phyloP scores from a whole-genome alignment of 257 asterid species.

The Henckelia pumila region DNA sequence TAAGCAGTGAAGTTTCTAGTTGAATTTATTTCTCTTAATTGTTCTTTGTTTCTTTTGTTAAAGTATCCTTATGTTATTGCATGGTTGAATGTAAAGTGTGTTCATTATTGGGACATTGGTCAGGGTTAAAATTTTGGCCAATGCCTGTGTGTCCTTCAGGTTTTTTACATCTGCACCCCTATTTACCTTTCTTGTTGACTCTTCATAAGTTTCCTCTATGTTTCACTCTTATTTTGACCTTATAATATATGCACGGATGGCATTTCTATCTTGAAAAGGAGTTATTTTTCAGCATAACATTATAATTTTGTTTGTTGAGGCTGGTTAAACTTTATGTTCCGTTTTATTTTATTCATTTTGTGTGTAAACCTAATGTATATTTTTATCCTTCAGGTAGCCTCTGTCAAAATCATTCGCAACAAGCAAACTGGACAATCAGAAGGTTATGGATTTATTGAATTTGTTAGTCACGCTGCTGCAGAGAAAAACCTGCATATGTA shows the following conservation, averaged over 20 bases:
- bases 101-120: neutral
- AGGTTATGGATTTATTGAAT: conserved; percentile 90
- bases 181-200: neutral
- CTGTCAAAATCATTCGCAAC: conserved; percentile 83
- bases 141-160: neutral
- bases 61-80: neutral
- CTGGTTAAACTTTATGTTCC: neutral
- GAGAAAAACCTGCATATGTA: conserved; percentile 62
- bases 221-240: neutral
- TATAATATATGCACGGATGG: neutral
- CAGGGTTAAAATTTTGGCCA: neutral
- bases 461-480: conserved; percentile 83
- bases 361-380: neutral
- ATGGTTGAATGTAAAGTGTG: neutral
- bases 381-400: conserved; percentile 46
- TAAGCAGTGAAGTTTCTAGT: too few relatives aligned
- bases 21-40: neutral
- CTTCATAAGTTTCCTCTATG: neutral
- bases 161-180: neutral
- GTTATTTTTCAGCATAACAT: too few relatives aligned
- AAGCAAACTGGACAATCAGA: conserved; percentile 75
- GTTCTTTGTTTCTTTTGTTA: neutral
- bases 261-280: neutral
- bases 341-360: too few relatives aligned
- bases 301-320: neutral